Evolutionary conservation across 257 asterid genomes (phyloP), one percentile per base, ranked within the genome.

Genomic region (Solanum clarkiae): DNA sequence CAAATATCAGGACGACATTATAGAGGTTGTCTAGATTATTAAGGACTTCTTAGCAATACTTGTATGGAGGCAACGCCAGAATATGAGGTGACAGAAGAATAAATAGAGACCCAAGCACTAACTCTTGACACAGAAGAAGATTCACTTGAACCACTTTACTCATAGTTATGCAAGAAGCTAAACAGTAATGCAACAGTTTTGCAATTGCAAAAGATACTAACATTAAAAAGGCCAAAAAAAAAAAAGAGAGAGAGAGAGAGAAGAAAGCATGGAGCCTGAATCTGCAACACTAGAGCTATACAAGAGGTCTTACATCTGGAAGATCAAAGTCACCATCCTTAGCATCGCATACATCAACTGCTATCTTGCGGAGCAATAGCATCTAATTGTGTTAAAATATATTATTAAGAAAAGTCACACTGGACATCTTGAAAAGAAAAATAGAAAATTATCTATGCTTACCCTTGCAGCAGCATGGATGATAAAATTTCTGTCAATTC

Each of bases 301-400:
- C 8, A 75, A 75, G 62, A 75, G 59, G 44, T n/a, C 97, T 92
- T 93, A 95, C 98, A 88, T 70, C 84, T 86, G 97, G 98, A 86
- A 94, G 81, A 87, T 93, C 98, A 29, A 90, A 94, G 89, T 93
- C 97, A 15, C 91, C 92, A 79, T 93, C 94, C 85, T 80, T 88
- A n/a, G 98, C 93, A 86, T 96, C 99, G 62, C 99, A 96, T 53
- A 85, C 84, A 86, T 96, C 99, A 13, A 94, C 87, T 74, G 99
- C 93, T 84, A 96, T 85, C 87, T 92, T 93, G 22, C 98, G 98
- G 85, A 96, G 96, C 96, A 93, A 88, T 16, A 98, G 98, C 93
- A 94, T 63, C 98, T 95, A 91, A 68, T 69, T 26, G 65, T 45
- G 53, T 79, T 70, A 79, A 53, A 17, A 79, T 16, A 53, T 5